Evolutionary conservation across 805 yeast genomes (phyloP), one percentile per base, ranked within the genome.

Genomic region (Yamadazyma sp.): DNA sequence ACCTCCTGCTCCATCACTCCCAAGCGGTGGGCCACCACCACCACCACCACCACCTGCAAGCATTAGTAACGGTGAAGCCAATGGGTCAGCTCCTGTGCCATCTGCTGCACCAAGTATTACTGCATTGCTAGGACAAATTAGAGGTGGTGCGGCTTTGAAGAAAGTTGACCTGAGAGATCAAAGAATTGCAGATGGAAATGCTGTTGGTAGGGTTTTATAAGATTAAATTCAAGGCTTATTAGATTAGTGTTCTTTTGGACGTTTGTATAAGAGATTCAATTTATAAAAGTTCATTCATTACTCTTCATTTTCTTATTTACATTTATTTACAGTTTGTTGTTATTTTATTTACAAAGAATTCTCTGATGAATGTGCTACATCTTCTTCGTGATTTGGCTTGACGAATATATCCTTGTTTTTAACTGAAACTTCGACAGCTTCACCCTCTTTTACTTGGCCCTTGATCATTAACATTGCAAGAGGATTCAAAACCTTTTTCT

Each of bases 401-500:
- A 65, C 53, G 27, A 31, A 36, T 18, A 64, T 48, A 12, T 55
- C 49, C 9, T 43, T 45, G 30, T 58, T 49, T 27, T 48, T 50
- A 7, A 52, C 56, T 4, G 36, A 48, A 4, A 65, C 63, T 2
- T 42, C 19, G 7, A 61, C 68, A 4, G 48, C 46, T 35, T 66
- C 73, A 7, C 48, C 52, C 27, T 62, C 68, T 36, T 44, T 73
- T 9, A 91, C 70, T 49, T 84, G 84, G 3, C 97, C 97, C 53
- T 79, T 80, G 43, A 93, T 76, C 69, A 93, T 55, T 49, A 73
- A 65, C 50, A 76, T 70, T 3, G 98, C 95, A 76, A 93, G 73
- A 16, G 97, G 95, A 55, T 89, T 89, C 58, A 93, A 69, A n/a
- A 93, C 56, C 43, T 73, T 64, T 65, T 82, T 86, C 57, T 88